Percentiles rank a stretch among this genome's conserved stretches.
phyloP scores from a whole-genome alignment of 208 protist genomes.

The Leishmania tropica region DNA sequence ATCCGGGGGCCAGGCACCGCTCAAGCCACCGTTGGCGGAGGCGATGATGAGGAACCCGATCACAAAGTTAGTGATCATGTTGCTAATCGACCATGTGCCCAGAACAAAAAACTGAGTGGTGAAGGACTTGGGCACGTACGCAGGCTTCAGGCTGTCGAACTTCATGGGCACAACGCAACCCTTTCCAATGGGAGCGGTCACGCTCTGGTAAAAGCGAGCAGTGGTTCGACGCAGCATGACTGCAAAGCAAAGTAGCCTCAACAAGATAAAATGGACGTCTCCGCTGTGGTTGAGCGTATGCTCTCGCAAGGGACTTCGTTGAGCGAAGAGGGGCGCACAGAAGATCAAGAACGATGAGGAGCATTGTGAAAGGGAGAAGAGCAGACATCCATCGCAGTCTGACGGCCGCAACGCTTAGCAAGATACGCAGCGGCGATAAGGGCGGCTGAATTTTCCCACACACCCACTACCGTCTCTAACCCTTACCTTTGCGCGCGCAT shows the following conservation, averaged over 20 bases:
- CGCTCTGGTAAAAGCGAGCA: slow-evolving; percentile 53
- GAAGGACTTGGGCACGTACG: slow-evolving; percentile 81
- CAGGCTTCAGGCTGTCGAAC: slow-evolving; percentile 80
- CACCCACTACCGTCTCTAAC: not conserved
- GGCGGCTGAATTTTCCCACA: not conserved
- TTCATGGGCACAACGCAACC: slow-evolving; percentile 82
- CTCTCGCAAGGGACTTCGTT: not conserved
- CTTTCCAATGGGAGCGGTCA: slow-evolving; percentile 73
- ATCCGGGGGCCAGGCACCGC: slow-evolving; percentile 81
- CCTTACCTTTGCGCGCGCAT: not conserved
- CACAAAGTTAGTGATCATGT: slow-evolving; percentile 81
- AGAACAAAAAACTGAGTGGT: slow-evolving; percentile 84
- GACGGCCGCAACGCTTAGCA: not conserved
- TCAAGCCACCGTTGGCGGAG: slow-evolving; percentile 79
- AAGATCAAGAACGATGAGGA: not conserved
- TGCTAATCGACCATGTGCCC: slow-evolving; percentile 74
- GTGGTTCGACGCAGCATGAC: slow-evolving; percentile 73
- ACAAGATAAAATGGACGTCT: not conserved
- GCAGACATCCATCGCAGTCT: not conserved
- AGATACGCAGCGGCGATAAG: not conserved
- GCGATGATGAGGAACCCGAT: slow-evolving; percentile 76
- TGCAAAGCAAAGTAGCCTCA: slow-evolving; percentile 7
- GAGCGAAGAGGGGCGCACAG: not conserved
- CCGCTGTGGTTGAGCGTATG: not conserved
- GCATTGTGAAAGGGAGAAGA: not conserved